Evolutionary conservation across 2,329 filamentous ascomycete species (phyloP).

Genomic region (Paraconiothyrium brasiliense): DNA sequence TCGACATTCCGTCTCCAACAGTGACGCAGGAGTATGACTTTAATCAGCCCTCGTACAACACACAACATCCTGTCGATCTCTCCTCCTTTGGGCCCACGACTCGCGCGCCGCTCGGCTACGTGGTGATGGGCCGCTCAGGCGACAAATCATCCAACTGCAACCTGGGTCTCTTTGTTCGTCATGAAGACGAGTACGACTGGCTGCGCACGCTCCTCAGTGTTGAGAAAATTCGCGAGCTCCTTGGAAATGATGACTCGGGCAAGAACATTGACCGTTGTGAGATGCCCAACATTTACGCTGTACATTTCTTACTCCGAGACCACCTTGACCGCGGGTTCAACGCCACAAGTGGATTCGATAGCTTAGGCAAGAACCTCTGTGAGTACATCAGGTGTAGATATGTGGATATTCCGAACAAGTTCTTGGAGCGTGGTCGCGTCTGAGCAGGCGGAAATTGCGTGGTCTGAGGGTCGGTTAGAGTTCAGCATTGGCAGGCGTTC

Average conservation of each 20-base stretch:
- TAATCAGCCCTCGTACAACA: conserved; percentile 28
- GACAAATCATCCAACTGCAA: conserved; percentile 56
- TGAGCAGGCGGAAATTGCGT: conserved; percentile 12
- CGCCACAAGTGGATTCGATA: conserved; percentile 29
- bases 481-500: conserved; percentile 13
- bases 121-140: conserved; percentile 53
- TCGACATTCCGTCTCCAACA: conserved; percentile 26
- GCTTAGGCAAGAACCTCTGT: conserved; percentile 33
- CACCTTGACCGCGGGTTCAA: conserved; percentile 35
- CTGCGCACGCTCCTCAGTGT: conserved; percentile 54
- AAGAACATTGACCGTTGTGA: conserved; percentile 42
- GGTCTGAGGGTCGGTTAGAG: background rate
- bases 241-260: conserved; percentile 57
- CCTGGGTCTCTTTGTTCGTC: conserved; percentile 53
- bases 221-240: conserved; percentile 48
- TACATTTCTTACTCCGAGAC: conserved; percentile 35
- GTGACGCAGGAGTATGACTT: conserved; percentile 25
- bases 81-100: conserved; percentile 38
- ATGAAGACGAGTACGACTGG: conserved; percentile 56
- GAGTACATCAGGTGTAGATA: conserved; percentile 30
- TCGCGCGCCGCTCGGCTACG: conserved; percentile 50
- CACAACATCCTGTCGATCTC: conserved; percentile 28
- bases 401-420: conserved; percentile 33
- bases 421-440: conserved; percentile 29
- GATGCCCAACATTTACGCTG: conserved; percentile 32